Base-by-base conservation (phyloP, 2,329 filamentous ascomycete species). In the Trematosphaeria pertusa region DNA sequence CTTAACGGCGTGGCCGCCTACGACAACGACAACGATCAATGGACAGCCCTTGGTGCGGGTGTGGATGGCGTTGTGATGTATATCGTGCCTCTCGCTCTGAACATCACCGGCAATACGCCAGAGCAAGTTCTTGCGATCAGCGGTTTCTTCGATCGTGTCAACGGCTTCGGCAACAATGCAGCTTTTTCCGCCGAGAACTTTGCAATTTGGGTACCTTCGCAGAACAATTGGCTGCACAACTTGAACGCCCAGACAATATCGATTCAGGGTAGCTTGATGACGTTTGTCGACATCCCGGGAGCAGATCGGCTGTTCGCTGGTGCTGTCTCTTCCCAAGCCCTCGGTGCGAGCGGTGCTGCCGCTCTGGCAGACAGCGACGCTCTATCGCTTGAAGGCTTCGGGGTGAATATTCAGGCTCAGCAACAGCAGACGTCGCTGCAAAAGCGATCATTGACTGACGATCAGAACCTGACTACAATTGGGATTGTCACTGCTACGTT, bases 181-280 rank as follows among this genome's bases (percentile, higher is more conserved):
- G 81, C 84, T 8, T 79, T 86, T 20, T 62, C 81, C 7, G 88
- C 86, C 0, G 73, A 84, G 39, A 91, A 92, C 2, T 91, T 99
- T 62, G 93, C 91, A 11, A 79, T 97, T 28, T 99, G 94, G 94
- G 87, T 97, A 6, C 89, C 89, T 3, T 95, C 91, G 3, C 79
- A 82, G 52, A 81, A 80, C 47, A 94, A 94, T 67, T 99, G 94
- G 94, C 78, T 99, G 12, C 85, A 91, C 65, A 94, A 95, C 58
- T 75, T 97, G 14, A 61, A 72, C 9, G 76, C 83, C 5, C 74
- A 82, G 6, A 80, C 85, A 22, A 85, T 89, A 43, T 78, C 82
- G 5, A 82, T 95, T 59, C 80, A 81, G 47, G 95, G 94, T 28
- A 76, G 85, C 45, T 79, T 99, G 35, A 88, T 86, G 14, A 82